Evolutionary conservation across 2,329 filamentous ascomycete genomes (phyloP).

Genomic region (Aureobasidium sp.): DNA sequence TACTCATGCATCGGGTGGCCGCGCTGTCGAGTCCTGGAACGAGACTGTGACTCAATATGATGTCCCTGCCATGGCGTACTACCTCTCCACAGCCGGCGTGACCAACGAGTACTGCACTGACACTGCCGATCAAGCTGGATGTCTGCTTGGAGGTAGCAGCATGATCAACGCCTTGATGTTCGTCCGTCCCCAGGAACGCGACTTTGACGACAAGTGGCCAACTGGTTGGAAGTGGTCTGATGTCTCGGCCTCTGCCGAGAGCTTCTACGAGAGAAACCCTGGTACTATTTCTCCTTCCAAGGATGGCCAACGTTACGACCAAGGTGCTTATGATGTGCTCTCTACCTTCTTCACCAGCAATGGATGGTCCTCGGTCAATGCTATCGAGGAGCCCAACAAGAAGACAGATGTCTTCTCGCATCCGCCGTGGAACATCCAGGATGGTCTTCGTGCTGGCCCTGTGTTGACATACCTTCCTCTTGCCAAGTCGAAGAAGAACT

Average conservation of each 20-base stretch:
- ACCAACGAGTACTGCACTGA: constrained; percentile 18
- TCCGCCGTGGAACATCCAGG: constrained; percentile 40
- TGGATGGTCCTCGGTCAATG: constrained; percentile 38
- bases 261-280: constrained; percentile 37
- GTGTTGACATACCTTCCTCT: constrained; percentile 42
- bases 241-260: constrained; percentile 37
- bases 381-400: constrained; percentile 37
- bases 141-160: constrained; percentile 43
- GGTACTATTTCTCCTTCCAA: constrained; percentile 36
- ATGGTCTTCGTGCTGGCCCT: constrained; percentile 43
- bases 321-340: constrained; percentile 39
- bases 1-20: constrained; percentile 5
- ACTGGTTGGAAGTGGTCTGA: constrained; percentile 43
- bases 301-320: constrained; percentile 39
- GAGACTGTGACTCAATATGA: constrained; percentile 28
- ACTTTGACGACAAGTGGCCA: constrained; percentile 44
- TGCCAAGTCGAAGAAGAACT: constrained; percentile 34
- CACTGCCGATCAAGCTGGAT: constrained; percentile 28
- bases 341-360: constrained; percentile 43
- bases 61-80: constrained; percentile 28
- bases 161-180: constrained; percentile 48
- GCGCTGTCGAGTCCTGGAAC: constrained; percentile 23
- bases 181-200: constrained; percentile 44
- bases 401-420: constrained; percentile 43
- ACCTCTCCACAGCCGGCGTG: constrained; percentile 19